Evolutionary conservation across 306 rosid species (phyloP).

Genomic region (Dalbergia cochinchinensis): DNA sequence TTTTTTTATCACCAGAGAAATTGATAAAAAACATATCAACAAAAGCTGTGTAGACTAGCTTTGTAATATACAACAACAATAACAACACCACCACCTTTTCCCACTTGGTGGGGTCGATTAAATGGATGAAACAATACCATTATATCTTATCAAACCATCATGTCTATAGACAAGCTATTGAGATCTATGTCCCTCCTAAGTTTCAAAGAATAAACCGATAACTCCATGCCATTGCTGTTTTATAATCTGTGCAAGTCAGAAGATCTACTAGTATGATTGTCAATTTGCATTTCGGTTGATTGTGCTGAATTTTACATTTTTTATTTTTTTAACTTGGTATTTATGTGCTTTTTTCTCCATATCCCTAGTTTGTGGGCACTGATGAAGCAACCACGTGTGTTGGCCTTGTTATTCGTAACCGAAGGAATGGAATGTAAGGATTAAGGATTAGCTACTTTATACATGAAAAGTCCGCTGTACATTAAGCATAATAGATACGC

Average conservation of each 20-base stretch:
- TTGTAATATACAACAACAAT: not conserved
- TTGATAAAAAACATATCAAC: not conserved
- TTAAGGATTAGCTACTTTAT: not conserved
- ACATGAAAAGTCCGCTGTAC: not conserved
- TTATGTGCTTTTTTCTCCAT: slow-evolving; percentile 11
- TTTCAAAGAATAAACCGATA: slow-evolving; percentile 20
- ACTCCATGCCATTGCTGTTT: slow-evolving; percentile 18
- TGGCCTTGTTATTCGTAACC: slow-evolving; percentile 77
- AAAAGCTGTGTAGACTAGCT: not conserved
- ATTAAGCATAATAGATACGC: slow-evolving; percentile 10
- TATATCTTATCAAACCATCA: too few species aligned
- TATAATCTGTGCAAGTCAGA: not conserved
- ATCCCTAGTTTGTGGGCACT: slow-evolving; percentile 80
- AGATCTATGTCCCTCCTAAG: not conserved
- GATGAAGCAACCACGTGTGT: slow-evolving; percentile 98
- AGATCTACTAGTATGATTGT: slow-evolving; percentile 2
- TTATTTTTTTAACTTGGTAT: not conserved
- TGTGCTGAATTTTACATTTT: not conserved
- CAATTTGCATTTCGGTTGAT: slow-evolving; percentile 20
- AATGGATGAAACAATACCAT: too few species aligned
- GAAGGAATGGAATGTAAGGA: slow-evolving; percentile 77
- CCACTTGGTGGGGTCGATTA: too few species aligned
- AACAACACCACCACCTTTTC: too few species aligned
- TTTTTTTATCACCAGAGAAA: not conserved
- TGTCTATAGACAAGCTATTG: not conserved